These are phyloP conservation scores for Diaporthe caulivora DNA, from an alignment of 2,329 filamentous ascomycete genomes.

Conservation along the genomic window DNA sequence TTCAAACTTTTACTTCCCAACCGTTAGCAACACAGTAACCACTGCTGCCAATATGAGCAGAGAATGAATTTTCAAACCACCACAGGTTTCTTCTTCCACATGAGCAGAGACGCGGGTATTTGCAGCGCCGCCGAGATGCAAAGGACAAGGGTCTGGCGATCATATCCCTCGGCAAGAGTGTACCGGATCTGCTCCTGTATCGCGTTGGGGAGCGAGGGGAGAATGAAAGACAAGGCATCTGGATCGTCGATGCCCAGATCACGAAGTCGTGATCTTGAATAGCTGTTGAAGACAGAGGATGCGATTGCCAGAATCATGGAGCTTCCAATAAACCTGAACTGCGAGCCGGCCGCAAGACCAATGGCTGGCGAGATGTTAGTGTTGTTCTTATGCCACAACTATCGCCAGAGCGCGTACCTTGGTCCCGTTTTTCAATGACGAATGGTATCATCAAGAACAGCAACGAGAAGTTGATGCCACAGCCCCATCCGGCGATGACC, in stretches of 20 bases:
- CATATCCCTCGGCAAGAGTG: not conserved
- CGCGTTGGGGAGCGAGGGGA: not conserved
- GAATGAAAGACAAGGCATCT: not conserved
- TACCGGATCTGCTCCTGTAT: not conserved
- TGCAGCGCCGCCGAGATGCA: not conserved
- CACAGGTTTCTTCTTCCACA: not conserved
- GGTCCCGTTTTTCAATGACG: not conserved
- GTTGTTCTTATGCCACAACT: not conserved
- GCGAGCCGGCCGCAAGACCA: not conserved
- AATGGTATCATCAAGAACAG: constrained; percentile 9
- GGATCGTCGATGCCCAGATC: not conserved
- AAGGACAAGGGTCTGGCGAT: not conserved
- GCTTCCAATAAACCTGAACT: constrained; percentile 5
- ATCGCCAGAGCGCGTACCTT: not conserved
- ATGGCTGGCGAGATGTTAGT: not conserved
- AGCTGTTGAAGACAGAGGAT: not conserved
- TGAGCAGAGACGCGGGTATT: not conserved
- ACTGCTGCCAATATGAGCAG: not conserved
- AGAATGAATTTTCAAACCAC: not conserved
- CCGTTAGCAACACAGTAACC: not conserved
- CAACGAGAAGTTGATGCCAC: constrained; percentile 6
- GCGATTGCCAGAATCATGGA: not conserved
- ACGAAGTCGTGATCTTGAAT: not conserved
- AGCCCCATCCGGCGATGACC: constrained; percentile 4
- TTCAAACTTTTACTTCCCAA: not conserved